A percentile compares a stretch with the other conserved stretches of the same genome.
Evolutionary conservation across 495 filamentous ascomycete genomes (phyloP).

Genomic region (Sordaria brevicollis): DNA sequence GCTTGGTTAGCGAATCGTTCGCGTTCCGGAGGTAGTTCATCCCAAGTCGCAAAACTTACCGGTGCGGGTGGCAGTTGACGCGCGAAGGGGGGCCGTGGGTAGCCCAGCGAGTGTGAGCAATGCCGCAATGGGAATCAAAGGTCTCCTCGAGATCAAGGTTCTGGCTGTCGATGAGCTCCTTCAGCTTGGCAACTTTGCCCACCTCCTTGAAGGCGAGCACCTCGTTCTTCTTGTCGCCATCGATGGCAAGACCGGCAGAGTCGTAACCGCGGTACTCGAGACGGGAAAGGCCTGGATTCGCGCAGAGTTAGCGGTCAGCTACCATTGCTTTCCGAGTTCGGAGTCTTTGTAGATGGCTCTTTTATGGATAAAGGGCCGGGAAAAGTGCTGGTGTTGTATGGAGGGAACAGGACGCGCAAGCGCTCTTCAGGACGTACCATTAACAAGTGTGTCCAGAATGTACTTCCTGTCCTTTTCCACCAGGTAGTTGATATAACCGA

Average conservation of each 20-base stretch:
- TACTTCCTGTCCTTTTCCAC: conserved; percentile 94
- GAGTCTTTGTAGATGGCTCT: conserved; percentile 1
- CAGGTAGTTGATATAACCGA: conserved; percentile 88
- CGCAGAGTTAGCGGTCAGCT: conserved; percentile 13
- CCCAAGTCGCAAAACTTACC: conserved; percentile 43
- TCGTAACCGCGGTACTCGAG: conserved; percentile 97
- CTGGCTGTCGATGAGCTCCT: conserved; percentile 76
- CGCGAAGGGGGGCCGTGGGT: conserved; percentile 93
- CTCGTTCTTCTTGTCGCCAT: conserved; percentile 98
- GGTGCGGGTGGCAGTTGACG: conserved; percentile 94
- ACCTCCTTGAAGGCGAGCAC: conserved; percentile 98
- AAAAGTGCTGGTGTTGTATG: neutral
- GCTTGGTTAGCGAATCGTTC: neutral
- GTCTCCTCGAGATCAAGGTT: conserved; percentile 79
- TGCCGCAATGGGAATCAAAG: conserved; percentile 95
- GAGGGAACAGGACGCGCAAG: conserved; percentile 1
- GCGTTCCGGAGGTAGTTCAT: neutral
- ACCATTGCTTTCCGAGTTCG: conserved; percentile 1
- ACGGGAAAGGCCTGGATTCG: conserved; percentile 54
- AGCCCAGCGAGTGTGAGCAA: conserved; percentile 97
- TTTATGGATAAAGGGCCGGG: conserved; percentile 4
- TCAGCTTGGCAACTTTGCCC: conserved; percentile 94
- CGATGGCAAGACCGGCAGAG: conserved; percentile 89
- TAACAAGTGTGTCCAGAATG: conserved; percentile 91
- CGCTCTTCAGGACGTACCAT: conserved; percentile 46